These are phyloP conservation scores for Acorus calamus DNA, from an alignment of 106 monocot genomes.

Conservation along the genomic window DNA sequence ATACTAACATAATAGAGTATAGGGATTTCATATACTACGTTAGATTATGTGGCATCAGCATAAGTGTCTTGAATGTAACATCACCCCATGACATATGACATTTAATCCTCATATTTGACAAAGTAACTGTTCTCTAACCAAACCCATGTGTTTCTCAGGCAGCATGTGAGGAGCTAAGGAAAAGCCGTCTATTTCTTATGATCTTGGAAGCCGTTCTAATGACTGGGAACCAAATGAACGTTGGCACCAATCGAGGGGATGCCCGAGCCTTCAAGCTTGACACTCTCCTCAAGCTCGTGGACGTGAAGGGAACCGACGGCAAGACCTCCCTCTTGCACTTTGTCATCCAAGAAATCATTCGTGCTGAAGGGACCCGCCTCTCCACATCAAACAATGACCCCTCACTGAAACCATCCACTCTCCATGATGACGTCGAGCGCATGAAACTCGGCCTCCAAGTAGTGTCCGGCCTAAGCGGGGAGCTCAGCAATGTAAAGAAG, in stretches of 20 bases:
- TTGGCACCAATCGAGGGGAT: constrained; percentile 89
- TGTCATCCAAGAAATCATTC: constrained; percentile 77
- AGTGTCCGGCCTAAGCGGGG: constrained; percentile 46
- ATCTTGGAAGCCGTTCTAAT: constrained; percentile 87
- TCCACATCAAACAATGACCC: constrained; percentile 5
- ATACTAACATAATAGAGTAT: too few species aligned
- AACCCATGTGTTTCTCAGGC: constrained; percentile 25
- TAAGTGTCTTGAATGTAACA: too few species aligned
- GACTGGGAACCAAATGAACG: constrained; percentile 93
- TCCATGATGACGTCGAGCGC: constrained; percentile 30
- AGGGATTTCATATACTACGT: too few species aligned
- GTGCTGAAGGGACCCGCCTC: constrained; percentile 64
- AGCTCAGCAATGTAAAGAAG: constrained; percentile 81
- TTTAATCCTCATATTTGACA: neutral
- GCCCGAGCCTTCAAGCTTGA: constrained; percentile 92
- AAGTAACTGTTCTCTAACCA: neutral
- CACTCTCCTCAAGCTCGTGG: constrained; percentile 81
- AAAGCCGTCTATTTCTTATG: constrained; percentile 73
- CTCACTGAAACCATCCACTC: constrained; percentile 26
- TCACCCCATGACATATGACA: too few species aligned
- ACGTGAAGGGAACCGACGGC: constrained; percentile 83
- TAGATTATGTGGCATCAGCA: too few species aligned
- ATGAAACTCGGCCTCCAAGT: constrained; percentile 52
- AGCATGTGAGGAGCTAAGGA: constrained; percentile 87
- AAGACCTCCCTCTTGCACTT: constrained; percentile 90